Base-by-base conservation (phyloP, 805 yeast genomes). In the Grigorovia jiainica region DNA sequence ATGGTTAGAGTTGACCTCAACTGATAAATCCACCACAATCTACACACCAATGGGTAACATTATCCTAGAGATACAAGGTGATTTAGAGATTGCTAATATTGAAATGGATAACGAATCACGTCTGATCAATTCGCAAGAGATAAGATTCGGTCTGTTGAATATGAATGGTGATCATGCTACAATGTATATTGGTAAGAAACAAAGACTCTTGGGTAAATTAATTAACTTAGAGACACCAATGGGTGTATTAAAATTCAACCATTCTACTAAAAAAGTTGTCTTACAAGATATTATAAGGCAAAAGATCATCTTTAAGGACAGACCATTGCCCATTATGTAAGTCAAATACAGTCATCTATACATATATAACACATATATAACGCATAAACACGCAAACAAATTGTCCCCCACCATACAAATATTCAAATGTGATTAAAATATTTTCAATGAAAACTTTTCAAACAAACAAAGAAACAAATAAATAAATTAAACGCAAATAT, bases 291-390 rank as follows among this genome's bases (percentile, higher is more conserved):
- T 84, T 1, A 68, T 84, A 3, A 62, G 62, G 25, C 69, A 72
- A 46, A 81, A 79, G 53, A 59, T 82, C 16, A 67, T 79, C 7
- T 84, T 84, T 54, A 73, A 68, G 38, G 73, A 75, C 32, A 67
- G 94, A 47, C 92, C 94, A 0, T 64, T 84, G 39, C 94, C 94
- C 4, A 78, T 82, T 39, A 82, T 82, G 89, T 81, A 56, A 66
- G 15, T 17, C n/a, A n/a, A n/a, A n/a, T n/a, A n/a, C 33, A 25
- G 6, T n/a, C 9, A n/a, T 25, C 10, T 23, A 27, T 36, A 36
- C 7, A 36, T 36, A 24, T 13, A 5, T 23, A 19, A n/a, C 8
- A n/a, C n/a, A n/a, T n/a, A n/a, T n/a, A n/a, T n/a, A n/a, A n/a
- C n/a, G n/a, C n/a, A n/a, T n/a, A n/a, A n/a, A n/a, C n/a, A n/a